Conservation (phyloP, 441 rosid genomes). For the Rhodomyrtus psidioides region DNA sequence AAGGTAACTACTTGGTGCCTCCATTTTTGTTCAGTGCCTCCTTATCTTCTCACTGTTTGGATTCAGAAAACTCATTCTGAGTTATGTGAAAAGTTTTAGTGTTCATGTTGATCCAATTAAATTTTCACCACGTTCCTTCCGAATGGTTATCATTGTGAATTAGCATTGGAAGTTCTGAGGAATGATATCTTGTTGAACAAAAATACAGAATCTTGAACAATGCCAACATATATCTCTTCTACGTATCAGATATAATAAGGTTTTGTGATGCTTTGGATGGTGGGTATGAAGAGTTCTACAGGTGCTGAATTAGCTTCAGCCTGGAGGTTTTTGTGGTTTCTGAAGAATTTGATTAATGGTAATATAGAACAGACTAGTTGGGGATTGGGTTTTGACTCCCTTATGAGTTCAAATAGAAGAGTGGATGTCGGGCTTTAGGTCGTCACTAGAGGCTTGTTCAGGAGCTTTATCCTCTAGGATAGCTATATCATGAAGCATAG, state of each 20-base stretch:
- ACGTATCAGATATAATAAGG: background rate
- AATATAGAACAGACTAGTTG: background rate
- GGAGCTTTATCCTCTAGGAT: background rate
- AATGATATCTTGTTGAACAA: background rate
- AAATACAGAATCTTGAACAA: background rate
- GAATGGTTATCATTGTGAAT: background rate
- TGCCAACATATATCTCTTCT: background rate
- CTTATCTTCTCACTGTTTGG: background rate
- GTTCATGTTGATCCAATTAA: background rate
- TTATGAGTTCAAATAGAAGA: background rate
- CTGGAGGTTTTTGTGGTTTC: background rate
- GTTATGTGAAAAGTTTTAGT: background rate
- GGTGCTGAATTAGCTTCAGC: background rate
- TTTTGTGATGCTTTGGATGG: background rate
- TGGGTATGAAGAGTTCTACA: background rate
- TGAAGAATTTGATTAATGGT: background rate
- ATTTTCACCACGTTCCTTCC: background rate
- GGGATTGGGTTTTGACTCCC: background rate
- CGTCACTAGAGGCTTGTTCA: background rate
- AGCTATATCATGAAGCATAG: too few relatives aligned
- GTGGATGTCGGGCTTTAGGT: background rate
- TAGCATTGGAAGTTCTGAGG: background rate
- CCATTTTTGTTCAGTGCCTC: background rate
- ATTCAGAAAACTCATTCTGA: background rate
- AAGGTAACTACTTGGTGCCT: constrained; percentile 38